Base-by-base conservation (phyloP, 2,329 filamentous ascomycete species). In the Cytospora chrysosperma region DNA sequence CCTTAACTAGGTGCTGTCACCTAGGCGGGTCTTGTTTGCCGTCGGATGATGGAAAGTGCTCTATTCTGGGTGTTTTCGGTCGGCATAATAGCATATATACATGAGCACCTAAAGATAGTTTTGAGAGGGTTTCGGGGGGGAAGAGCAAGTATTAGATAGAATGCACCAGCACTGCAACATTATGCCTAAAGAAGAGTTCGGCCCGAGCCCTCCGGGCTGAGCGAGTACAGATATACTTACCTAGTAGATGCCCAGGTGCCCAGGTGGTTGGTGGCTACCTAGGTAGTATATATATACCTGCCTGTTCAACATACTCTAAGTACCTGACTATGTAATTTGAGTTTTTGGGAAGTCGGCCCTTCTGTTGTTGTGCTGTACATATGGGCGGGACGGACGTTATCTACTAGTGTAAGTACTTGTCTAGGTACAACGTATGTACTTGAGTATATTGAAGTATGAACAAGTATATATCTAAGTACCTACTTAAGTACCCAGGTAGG, bases 111-210 rank as follows among this genome's bases (percentile, higher is more conserved):
- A n/a, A n/a, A 30, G 28, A 9, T 32, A 32, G 30, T 34, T 50
- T 28, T 56, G 28, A 56, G 37, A 47, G 37, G 9, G 50, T 50
- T 49, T 59, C 24, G 34, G 34, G 49, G 32, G 27, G 49, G 49
- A n/a, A 17, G 50, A 53, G 24, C 51, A 24, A 26, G 59, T 53
- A 34, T 65, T 59, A 62, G 40, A 37, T 62, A 52, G 55, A 62
- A 53, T 52, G 30, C 34, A 34, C n/a, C 37, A 58, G 32, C 32
- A 57, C 26, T 59, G 30, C 40, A 34, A 47, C 34, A 34, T 13
- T 10, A 32, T 7, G 30, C 30, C 30, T 32, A 30, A 30, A 30
- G 9, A 30, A 30, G 9, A n/a, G n/a, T n/a, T n/a, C n/a, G n/a
- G n/a, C n/a, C n/a, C n/a, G n/a, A n/a, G n/a, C n/a, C n/a, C n/a